These are phyloP conservation scores for Leccinum barrowsii DNA, from an alignment of 768 basidiomycete genomes.

Conservation along the genomic window DNA sequence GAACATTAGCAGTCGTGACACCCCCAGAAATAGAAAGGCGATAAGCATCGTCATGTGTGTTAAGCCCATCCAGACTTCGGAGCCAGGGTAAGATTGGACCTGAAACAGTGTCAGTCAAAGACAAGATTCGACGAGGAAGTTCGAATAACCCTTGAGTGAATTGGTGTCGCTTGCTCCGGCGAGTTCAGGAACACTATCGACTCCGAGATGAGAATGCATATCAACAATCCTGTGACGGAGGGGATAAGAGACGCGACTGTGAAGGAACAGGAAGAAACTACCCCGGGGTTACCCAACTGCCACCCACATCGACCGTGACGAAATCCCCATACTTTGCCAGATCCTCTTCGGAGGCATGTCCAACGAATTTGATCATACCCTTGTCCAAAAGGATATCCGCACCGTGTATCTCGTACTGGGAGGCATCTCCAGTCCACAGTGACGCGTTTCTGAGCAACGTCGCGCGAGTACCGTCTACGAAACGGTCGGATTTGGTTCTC, in stretches of 20 bases:
- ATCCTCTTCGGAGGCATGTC: constrained; percentile 40
- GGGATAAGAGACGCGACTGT: constrained; percentile 33
- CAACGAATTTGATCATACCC: constrained; percentile 34
- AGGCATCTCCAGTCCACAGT: constrained; percentile 47
- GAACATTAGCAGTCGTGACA: constrained; percentile 77
- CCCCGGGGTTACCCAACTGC: constrained; percentile 71
- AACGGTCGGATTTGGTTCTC: constrained; percentile 37
- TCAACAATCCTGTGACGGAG: constrained; percentile 46
- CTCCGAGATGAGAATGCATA: constrained; percentile 77
- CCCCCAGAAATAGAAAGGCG: constrained; percentile 79
- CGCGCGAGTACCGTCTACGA: constrained; percentile 35
- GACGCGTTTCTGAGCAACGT: constrained; percentile 46
- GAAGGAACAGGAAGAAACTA: constrained; percentile 31
- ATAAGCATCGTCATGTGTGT: constrained; percentile 80
- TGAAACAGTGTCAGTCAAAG: no score
- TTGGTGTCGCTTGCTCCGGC: constrained; percentile 55
- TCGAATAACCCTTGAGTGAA: constrained; percentile 46
- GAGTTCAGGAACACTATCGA: constrained; percentile 57
- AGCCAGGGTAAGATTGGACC: constrained; percentile 74
- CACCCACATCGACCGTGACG: constrained; percentile 54
- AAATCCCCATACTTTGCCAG: constrained; percentile 40
- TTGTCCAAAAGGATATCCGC: constrained; percentile 41
- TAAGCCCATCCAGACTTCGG: constrained; percentile 77
- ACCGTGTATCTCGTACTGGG: constrained; percentile 34
- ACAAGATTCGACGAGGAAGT: not conserved